Evolutionary conservation across 2,329 filamentous ascomycete species (phyloP), one percentile per base, ranked within the genome.

Genomic region (Verticillium isaacii): DNA sequence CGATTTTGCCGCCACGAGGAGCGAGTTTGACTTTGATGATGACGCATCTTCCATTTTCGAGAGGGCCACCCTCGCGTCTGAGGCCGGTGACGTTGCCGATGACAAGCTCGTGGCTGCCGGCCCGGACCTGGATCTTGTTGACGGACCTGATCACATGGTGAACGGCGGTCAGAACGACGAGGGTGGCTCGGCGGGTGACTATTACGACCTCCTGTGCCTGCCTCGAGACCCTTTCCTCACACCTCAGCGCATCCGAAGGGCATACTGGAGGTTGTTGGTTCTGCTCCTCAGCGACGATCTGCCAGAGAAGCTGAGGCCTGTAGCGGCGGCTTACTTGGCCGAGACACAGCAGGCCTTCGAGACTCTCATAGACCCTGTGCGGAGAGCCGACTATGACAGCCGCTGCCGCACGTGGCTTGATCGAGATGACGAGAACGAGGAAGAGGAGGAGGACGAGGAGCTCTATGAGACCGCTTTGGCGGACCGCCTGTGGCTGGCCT

Each of bases 1-100:
- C 56, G 78, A 81, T 55, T 82, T 82, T 62, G 78, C 80, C 23
- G 70, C 77, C 39, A 82, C 80, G 6, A 71, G 78, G 36, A 73
- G 73, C 57, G 79, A 82, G 62, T 78, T 77, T 58, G 78, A 80
- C 57, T 79, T 82, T 59, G 79, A 78, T 61, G 80, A 82, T 66
- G 58, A 59, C 17, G 75, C 72, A 23, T 79, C 77, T 50, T 81
- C 79, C 19, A 69, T 80, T 54, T 70, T 77, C 60, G 77, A 78
- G 32, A 71, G 71, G 50, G 67, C 67, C 45, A 72, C 69, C 8
- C 41, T 69, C 54, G 66, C 66, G 36, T 67, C 71, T 25, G 68
- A 71, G 25, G 60, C 60, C n/a, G 67, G 61, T 4, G 68, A 64
- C 36, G 56, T 58, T 29, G 67, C 65, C n/a, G 56, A 66, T 23